A percentile compares a stretch with the other conserved stretches of the same genome.
phyloP scores from a whole-genome alignment of 768 basidiomycete genomes.

The Epithele typhae region DNA sequence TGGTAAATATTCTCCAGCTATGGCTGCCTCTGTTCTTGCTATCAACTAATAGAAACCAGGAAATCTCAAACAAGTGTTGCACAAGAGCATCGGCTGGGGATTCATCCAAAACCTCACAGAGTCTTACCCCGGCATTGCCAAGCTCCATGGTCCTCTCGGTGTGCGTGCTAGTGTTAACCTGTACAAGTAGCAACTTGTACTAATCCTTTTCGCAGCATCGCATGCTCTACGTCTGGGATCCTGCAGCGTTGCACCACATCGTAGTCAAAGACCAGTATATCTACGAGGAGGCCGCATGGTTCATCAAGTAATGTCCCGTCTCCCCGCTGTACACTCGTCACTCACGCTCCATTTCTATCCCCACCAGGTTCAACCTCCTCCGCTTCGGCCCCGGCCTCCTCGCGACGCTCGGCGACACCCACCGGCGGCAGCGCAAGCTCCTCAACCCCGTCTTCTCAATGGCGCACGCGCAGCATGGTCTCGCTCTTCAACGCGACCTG shows the following conservation, averaged over 20 bases:
- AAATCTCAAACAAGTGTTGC: constrained; percentile 7
- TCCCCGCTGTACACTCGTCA: background rate
- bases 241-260: constrained; percentile 8
- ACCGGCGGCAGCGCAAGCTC: constrained; percentile 20
- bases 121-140: constrained; percentile 41
- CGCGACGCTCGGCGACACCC: constrained; percentile 9
- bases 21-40: background rate
- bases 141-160: constrained; percentile 43
- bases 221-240: constrained; percentile 8
- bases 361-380: background rate
- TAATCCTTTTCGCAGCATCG: background rate
- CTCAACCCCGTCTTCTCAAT: constrained; percentile 22
- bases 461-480: constrained; percentile 18
- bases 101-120: constrained; percentile 13
- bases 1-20: constrained; percentile 4
- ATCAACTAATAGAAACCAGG: constrained; percentile 1
- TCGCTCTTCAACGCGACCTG: constrained; percentile 14
- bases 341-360: background rate
- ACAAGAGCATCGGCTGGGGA: constrained; percentile 2
- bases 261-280: constrained; percentile 11
- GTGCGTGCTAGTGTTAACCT: constrained; percentile 23
- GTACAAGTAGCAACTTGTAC: background rate
- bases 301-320: background rate
- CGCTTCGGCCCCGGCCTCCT: background rate
- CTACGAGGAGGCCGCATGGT: constrained; percentile 1